Conservation (phyloP, 768 basidiomycete genomes). For the Amanita pallidorosea region DNA sequence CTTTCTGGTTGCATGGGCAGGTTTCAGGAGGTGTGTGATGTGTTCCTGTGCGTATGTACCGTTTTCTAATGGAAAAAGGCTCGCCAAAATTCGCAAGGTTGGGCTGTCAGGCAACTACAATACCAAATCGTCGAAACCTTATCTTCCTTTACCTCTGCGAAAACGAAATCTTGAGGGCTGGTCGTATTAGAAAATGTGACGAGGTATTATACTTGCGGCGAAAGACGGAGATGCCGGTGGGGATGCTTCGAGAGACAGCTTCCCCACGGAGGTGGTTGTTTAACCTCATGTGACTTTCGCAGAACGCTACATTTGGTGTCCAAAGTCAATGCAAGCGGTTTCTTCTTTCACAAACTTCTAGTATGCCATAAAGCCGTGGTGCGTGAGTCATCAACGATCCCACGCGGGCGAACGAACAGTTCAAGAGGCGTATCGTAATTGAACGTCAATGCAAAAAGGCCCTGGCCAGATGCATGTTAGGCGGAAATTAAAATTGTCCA, state of each 20-base stretch:
- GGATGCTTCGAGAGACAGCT: background rate
- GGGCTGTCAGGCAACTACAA: slow-evolving; percentile 27
- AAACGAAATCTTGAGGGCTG: slow-evolving; percentile 29
- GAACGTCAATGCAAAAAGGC: background rate
- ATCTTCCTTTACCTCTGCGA: slow-evolving; percentile 39
- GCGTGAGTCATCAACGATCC: background rate
- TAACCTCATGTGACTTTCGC: background rate
- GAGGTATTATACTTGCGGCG: background rate
- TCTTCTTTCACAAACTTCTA: background rate
- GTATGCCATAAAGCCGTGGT: background rate
- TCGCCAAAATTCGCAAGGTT: slow-evolving; percentile 35
- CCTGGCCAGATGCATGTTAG: background rate
- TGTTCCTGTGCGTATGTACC: slow-evolving; percentile 6
- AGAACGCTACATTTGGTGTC: background rate
- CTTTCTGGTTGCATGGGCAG: slow-evolving; percentile 49
- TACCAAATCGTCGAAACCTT: slow-evolving; percentile 18
- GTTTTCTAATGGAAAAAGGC: slow-evolving; percentile 15
- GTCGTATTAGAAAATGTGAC: slow-evolving; percentile 16
- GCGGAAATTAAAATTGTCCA: background rate
- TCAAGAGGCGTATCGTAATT: background rate
- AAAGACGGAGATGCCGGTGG: background rate
- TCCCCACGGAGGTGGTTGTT: background rate
- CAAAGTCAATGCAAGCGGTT: background rate
- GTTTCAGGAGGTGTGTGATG: slow-evolving; percentile 47
- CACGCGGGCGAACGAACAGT: background rate